Evolutionary conservation across 2,329 filamentous ascomycete genomes (phyloP), one percentile per base, ranked within the genome.

Genomic region (Aspergillus texensis): DNA sequence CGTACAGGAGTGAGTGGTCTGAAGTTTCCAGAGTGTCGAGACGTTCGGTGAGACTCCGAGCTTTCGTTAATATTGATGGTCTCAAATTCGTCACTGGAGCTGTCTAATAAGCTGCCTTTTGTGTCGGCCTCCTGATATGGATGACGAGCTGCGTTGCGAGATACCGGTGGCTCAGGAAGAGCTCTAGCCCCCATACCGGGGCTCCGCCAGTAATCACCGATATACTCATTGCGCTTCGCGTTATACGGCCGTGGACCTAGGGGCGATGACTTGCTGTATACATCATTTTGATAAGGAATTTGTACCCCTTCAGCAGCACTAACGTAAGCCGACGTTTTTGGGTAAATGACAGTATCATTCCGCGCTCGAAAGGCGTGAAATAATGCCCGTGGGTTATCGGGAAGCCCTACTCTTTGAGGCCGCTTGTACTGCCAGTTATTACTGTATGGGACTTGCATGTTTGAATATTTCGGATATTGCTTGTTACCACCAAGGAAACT

Each of bases 331-430:
- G 66, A 62, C 30, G 55, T 68, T 41, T 61, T 65, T n/a, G 64
- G 61, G 45, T 53, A 64, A 8, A 59, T 34, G 14, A 57, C 58
- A 10, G 63, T 60, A 36, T 67, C 64, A 45, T 65, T 65, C 19
- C 68, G 64, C 53, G 64, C 61, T 57, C 65, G 65, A 48, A 71
- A 72, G 3, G 70, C 71, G 39, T 75, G 65, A 56, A 75, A 74
- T 61, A 76, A 67, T 45, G 77, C 75, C 48, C 77, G 74, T 32
- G 77, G 78, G 53, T 79, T 75, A 19, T 75, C 66, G 19, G 75
- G 77, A 14, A 78, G 58, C 11, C 75, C 76, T 60, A 70, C 61
- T n/a, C 66, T 55, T 16, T 58, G 68, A n/a, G 58, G 39, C 54
- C 63, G 62, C 34, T 56, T 63, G 26, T 64, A 52, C 21, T 59